Evolutionary conservation across 805 yeast genomes (phyloP), one percentile per base, ranked within the genome.

Genomic region (Metschnikowia shivogae): DNA sequence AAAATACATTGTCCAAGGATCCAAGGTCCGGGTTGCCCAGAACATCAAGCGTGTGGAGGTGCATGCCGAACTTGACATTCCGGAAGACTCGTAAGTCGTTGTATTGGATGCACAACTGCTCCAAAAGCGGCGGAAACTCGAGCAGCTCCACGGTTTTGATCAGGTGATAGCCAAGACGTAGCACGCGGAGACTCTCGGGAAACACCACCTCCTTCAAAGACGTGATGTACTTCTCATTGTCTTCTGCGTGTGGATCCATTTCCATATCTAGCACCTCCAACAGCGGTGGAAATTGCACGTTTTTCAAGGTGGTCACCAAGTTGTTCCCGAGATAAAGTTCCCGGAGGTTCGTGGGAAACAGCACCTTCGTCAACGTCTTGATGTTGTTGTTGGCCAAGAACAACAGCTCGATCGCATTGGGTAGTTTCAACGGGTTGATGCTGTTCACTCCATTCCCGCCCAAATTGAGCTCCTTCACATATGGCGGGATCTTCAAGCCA

Each of bases 401-500:
- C 11, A 72, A 54, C n/a, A 53, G 59, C 50, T 67, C 68, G 34
- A 70, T 65, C 9, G 67, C 59, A 50, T 69, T 66, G 2, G 76
- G 76, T 24, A 72, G 59, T 45, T 68, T 68, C 40, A 72, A 60
- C 2, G 76, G 76, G 50, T 70, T 71, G 32, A 72, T 69, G 52
- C 74, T 68, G 51, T 71, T 71, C 30, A 72, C 74, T 12, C 76
- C 75, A 50, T 68, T 63, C 38, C 60, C 60, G 8, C 67, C 65
- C 47, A 71, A 51, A 33, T 68, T 65, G 32, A 71, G 52, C 22
- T 58, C 54, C 44, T 53, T 56, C 17, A 72, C 48, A 22, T 46
- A 51, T 19, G 62, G 58, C 1, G 75, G 74, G 28, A 72, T 51
- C 47, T 70, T 72, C 28, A 72, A 56, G 0, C 76, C 76, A 40